Evolutionary conservation across 2,329 filamentous ascomycete species (phyloP), one percentile per base, ranked within the genome.

Genomic region (Colletotrichum sp.): DNA sequence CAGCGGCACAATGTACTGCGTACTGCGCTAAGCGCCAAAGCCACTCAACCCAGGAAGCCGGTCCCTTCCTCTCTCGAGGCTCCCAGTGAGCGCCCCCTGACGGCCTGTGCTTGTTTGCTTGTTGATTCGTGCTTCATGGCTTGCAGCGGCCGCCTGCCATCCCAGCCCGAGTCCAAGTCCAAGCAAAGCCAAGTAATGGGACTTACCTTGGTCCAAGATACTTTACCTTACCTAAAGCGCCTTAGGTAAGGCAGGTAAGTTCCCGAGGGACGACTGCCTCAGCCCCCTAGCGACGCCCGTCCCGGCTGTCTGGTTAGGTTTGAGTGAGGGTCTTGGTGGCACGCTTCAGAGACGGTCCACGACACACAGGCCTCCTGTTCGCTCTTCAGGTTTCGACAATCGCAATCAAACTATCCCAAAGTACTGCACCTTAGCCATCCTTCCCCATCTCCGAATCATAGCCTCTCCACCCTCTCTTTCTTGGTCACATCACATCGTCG

Each of bases 291-390:
- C 39, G 59, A 59, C 67, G 39, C 64, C 52, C 59, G 61, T 61
- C 72, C 72, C 72, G 60, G 36, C 68, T 74, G 68, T 71, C 48
- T 63, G 72, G 71, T 73, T 69, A 39, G 61, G 61, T 48, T 48
- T 48, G 43, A 48, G 43, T 59, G 21, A 28, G 21, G 21, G 21
- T 59, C 55, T 59, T 24, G 21, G 55, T 28, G 55, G 21, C 55
- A 24, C 55, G 26, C 55, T 59, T 12, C 55, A 59, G 14, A 28
- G 21, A 59, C 55, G 21, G 21, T 8, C 7, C 43, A 28, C 39
- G 52, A 26, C 43, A 68, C 65, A 55, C 65, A 55, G 65, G 48
- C 43, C 65, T 48, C 65, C 16, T 60, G 16, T 39, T 60, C 52
- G 30, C 21, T 60, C 16, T 28, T 60, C 52, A 34, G 30, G 30